Evolutionary conservation across 805 yeast genomes (phyloP).

Genomic region (Candida alai): DNA sequence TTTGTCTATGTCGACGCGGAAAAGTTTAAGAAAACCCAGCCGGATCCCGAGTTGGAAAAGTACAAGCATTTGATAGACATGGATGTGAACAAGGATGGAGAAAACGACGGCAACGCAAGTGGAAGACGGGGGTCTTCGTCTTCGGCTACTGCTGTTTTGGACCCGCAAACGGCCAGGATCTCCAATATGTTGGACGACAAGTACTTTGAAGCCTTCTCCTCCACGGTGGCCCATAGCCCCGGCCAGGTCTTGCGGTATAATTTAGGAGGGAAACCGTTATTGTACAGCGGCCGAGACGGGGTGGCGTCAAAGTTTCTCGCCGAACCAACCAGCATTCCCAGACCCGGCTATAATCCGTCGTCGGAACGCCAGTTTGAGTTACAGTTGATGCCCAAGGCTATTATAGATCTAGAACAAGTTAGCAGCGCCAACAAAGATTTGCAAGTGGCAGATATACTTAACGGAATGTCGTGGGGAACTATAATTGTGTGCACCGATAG

Average conservation of each 20-base stretch:
- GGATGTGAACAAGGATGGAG: conserved; percentile 26
- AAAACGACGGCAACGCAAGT: neutral
- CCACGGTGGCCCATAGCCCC: conserved; percentile 75
- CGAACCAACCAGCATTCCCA: conserved; percentile 41
- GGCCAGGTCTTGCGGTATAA: conserved; percentile 85
- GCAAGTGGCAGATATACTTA: conserved; percentile 38
- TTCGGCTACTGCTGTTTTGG: conserved; percentile 9
- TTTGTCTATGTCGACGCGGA: conserved; percentile 74
- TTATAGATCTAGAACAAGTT: conserved; percentile 69
- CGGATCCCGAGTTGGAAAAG: conserved; percentile 49
- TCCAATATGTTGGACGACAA: conserved; percentile 59
- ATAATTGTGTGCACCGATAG: conserved; percentile 75
- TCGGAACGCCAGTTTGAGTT: conserved; percentile 68
- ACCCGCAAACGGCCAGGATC: conserved; percentile 22
- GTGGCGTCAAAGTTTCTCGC: conserved; percentile 36
- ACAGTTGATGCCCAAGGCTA: conserved; percentile 92
- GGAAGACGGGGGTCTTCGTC: conserved; percentile 8
- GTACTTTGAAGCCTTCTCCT: conserved; percentile 74
- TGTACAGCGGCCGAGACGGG: conserved; percentile 63
- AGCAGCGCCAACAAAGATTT: conserved; percentile 15
- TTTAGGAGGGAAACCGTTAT: conserved; percentile 69
- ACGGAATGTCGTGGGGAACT: conserved; percentile 98
- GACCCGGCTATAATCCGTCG: conserved; percentile 58
- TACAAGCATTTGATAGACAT: conserved; percentile 49
- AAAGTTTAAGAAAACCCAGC: conserved; percentile 48